A percentile compares a stretch with the other conserved stretches of the same genome.
phyloP scores from a whole-genome alignment of 495 filamentous ascomycete genomes.

The Neurospora sp. region DNA sequence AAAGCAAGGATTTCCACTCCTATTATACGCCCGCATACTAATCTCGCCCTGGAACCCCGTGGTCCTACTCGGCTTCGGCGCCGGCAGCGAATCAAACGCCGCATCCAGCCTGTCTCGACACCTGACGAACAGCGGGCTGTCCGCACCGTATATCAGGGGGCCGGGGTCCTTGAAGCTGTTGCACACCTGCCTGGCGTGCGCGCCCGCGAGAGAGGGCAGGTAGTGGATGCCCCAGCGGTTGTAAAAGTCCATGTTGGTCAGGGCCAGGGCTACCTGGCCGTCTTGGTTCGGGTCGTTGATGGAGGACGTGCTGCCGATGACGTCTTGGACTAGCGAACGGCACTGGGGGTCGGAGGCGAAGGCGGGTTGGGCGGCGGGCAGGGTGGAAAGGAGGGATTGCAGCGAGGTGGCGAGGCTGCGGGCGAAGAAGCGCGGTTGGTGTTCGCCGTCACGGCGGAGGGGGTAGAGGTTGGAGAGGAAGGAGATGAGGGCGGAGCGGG shows the following conservation, averaged over 20 bases:
- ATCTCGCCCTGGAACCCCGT: conserved; percentile 2
- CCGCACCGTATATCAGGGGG: conserved; percentile 28
- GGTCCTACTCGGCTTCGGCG: conserved; percentile 21
- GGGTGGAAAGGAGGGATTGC: neutral
- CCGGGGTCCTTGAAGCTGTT: conserved; percentile 39
- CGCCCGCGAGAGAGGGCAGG: conserved; percentile 31
- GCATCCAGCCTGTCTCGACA: conserved; percentile 29
- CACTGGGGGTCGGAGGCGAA: conserved; percentile 11
- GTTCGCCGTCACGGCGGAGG: conserved; percentile 16
- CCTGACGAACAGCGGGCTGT: conserved; percentile 24
- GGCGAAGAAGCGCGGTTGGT: conserved; percentile 15
- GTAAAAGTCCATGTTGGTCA: conserved; percentile 19
- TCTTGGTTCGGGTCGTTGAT: conserved; percentile 1
- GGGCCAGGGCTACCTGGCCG: conserved; percentile 30
- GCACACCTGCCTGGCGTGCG: conserved; percentile 34
- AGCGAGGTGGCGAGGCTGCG: conserved; percentile 17
- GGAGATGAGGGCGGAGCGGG: conserved; percentile 29
- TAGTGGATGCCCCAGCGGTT: conserved; percentile 34
- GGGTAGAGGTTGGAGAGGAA: conserved; percentile 27
- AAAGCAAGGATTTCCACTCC: conserved; percentile 24
- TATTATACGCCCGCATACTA: conserved; percentile 23
- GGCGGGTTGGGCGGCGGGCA: conserved; percentile 6
- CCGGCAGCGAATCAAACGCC: conserved; percentile 28
- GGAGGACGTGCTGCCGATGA: conserved; percentile 13
- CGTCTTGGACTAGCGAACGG: conserved; percentile 27